phyloP scores from a whole-genome alignment of 179 eudicot genomes.

The Silene vulgaris region DNA sequence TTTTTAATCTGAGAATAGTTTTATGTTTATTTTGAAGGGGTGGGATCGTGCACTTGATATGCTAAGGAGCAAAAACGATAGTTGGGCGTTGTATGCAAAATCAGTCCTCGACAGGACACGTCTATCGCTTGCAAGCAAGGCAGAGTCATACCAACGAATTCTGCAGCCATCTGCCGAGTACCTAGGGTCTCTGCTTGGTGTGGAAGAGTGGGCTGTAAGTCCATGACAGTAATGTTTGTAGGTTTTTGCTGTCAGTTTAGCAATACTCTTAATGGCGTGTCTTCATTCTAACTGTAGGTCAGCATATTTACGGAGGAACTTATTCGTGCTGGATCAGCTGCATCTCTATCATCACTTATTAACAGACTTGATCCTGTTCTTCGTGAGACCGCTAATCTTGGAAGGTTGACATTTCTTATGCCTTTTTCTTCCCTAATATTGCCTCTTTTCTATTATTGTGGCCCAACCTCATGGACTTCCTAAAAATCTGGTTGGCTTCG shows the following conservation, averaged over 20 bases:
- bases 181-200: slow-evolving; percentile 83
- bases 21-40: slow-evolving; percentile 45
- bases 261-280: slow-evolving; percentile 16
- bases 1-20: slow-evolving; percentile 7
- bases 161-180: slow-evolving; percentile 98
- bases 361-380: slow-evolving; percentile 94
- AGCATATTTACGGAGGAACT: slow-evolving; percentile 93
- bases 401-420: slow-evolving; percentile 52
- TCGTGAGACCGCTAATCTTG: slow-evolving; percentile 81
- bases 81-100: slow-evolving; percentile 93
- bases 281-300: slow-evolving; percentile 47
- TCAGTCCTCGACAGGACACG: slow-evolving; percentile 96
- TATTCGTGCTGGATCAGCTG: slow-evolving; percentile 98
- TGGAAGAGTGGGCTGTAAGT: slow-evolving; percentile 95
- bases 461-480: neutral
- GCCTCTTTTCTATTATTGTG: neutral
- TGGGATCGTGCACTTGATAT: slow-evolving; percentile 71
- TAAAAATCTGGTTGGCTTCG: too few relatives aligned
- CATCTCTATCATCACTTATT: slow-evolving; percentile 84
- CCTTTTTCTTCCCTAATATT: slow-evolving; percentile 1
- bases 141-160: slow-evolving; percentile 71
- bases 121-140: slow-evolving; percentile 82
- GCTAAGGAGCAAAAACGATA: slow-evolving; percentile 53
- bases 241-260: neutral
- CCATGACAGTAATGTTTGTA: neutral